Evolutionary conservation across 306 rosid species (phyloP).

Genomic region (Lathyrus tuberosus): DNA sequence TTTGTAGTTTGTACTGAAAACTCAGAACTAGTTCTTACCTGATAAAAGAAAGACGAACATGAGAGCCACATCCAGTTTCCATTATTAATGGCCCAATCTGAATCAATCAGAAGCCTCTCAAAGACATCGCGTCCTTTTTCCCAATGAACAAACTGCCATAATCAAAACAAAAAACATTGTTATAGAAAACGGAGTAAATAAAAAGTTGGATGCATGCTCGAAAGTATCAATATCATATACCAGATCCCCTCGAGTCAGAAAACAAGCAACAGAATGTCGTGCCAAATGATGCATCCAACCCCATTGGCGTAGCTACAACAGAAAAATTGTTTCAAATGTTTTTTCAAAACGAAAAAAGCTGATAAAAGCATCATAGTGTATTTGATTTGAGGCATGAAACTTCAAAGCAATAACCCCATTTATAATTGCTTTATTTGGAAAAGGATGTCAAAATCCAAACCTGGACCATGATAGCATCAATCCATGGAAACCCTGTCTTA

Average conservation of each 20-base stretch:
- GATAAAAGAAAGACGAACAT: constrained; percentile 93
- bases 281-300: constrained; percentile 99
- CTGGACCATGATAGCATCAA: constrained; percentile 94
- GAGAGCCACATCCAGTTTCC: constrained; percentile 99
- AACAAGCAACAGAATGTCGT: constrained; percentile 91
- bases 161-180: constrained; percentile 27
- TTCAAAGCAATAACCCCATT: constrained; percentile 10
- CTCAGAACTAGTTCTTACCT: constrained; percentile 50
- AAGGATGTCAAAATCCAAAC: constrained; percentile 49
- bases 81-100: constrained; percentile 95
- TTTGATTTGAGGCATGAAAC: constrained; percentile 5
- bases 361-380: constrained; percentile 16
- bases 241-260: constrained; percentile 94
- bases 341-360: constrained; percentile 10
- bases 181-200: constrained; percentile 20
- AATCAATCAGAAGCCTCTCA: constrained; percentile 92
- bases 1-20: constrained; percentile 33
- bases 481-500: constrained; percentile 97
- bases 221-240: constrained; percentile 44
- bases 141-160: constrained; percentile 83
- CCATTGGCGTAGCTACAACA: constrained; percentile 83
- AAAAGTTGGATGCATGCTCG: constrained; percentile 9
- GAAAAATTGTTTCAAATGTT: constrained; percentile 31
- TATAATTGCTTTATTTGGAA: constrained; percentile 28
- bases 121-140: constrained; percentile 95